These are phyloP conservation scores for Echium plantagineum DNA, from an alignment of 257 asterid species.

Conservation along the genomic window DNA sequence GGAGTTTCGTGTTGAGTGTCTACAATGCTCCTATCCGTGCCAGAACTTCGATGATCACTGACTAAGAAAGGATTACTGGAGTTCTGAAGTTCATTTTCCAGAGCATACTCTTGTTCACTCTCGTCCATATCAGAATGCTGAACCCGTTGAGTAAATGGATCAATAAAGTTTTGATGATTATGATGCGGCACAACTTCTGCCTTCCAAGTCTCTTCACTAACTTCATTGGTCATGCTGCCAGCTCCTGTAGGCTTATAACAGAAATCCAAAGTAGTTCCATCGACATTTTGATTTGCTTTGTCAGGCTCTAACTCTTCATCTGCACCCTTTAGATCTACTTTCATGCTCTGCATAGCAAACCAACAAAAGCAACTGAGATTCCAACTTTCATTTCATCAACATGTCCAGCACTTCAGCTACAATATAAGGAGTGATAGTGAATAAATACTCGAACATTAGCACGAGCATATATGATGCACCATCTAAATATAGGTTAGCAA, in stretches of 20 bases:
- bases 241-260: slow-evolving; percentile 13
- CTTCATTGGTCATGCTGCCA: background rate
- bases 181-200: background rate
- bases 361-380: slow-evolving; percentile 11
- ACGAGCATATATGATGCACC: background rate
- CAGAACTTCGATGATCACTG: background rate
- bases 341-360: slow-evolving; percentile 24
- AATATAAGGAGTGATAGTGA: background rate
- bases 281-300: slow-evolving; percentile 24
- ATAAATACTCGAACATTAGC: background rate
- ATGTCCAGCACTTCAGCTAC: background rate
- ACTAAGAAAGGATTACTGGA: background rate
- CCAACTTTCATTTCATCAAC: slow-evolving; percentile 3
- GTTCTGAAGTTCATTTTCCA: background rate
- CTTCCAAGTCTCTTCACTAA: slow-evolving; percentile 1
- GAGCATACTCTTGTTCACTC: background rate
- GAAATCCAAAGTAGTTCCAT: slow-evolving; percentile 41
- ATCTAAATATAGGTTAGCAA: background rate
- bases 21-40: slow-evolving; percentile 10
- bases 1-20: slow-evolving; percentile 3
- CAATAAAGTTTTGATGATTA: background rate
- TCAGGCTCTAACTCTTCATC: slow-evolving; percentile 16
- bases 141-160: background rate
- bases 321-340: slow-evolving; percentile 21
- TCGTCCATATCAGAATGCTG: background rate